These are phyloP conservation scores for Daldinia concentrica DNA, from an alignment of 495 filamentous ascomycete genomes.

Conservation along the genomic window DNA sequence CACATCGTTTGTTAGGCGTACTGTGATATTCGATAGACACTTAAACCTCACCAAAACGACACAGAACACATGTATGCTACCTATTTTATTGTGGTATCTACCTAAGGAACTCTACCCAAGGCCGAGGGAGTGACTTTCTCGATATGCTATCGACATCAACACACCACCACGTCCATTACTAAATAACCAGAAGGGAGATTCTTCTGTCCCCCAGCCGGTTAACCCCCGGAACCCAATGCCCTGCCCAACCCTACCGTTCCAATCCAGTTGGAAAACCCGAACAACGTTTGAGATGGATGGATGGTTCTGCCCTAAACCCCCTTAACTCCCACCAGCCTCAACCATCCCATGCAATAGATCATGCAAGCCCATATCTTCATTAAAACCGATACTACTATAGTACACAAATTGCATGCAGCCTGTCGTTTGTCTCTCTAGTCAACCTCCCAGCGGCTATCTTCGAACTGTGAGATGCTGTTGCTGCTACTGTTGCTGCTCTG, in stretches of 20 bases:
- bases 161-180: slow-evolving; percentile 1
- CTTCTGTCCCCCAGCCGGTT: neutral
- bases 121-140: slow-evolving; percentile 3
- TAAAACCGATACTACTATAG: slow-evolving; percentile 19
- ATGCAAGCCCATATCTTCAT: slow-evolving; percentile 23
- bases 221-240: neutral
- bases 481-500: slow-evolving; percentile 27
- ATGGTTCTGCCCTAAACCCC: neutral
- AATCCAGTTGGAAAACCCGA: neutral
- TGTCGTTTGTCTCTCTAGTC: slow-evolving; percentile 38
- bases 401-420: slow-evolving; percentile 13
- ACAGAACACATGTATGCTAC: neutral
- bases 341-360: neutral
- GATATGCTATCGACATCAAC: slow-evolving; percentile 5
- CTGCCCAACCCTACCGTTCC: neutral
- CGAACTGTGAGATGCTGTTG: slow-evolving; percentile 22
- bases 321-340: neutral
- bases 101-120: neutral
- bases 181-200: neutral
- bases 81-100: slow-evolving; percentile 7
- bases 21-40: neutral
- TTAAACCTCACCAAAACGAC: neutral
- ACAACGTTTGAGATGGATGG: neutral
- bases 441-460: slow-evolving; percentile 47
- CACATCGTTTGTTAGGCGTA: neutral